Conservation (phyloP, 805 yeast species). For the Saccharomyces kudriavzevii region DNA sequence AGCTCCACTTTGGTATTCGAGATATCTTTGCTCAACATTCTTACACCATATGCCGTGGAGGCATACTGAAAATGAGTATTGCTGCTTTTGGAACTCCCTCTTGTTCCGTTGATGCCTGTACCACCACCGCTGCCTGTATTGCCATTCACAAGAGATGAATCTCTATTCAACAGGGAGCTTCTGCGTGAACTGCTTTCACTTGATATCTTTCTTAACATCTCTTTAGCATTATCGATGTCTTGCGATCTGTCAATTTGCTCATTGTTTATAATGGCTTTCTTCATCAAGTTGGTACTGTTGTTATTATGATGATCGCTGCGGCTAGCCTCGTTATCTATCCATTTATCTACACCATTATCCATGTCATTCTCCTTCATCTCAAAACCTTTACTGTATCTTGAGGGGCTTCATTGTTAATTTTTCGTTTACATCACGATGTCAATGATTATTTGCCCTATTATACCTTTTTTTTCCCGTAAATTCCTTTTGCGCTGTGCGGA, state of each 20-base stretch:
- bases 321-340: background rate
- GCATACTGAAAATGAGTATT: slow-evolving; percentile 62
- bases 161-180: slow-evolving; percentile 5
- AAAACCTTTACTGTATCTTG: background rate
- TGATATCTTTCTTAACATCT: slow-evolving; percentile 17
- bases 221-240: slow-evolving; percentile 15
- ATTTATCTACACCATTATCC: background rate
- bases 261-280: background rate
- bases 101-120: background rate
- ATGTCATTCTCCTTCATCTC: background rate
- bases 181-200: slow-evolving; percentile 6
- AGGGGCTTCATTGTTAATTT: background rate
- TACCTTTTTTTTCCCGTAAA: background rate
- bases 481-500: background rate
- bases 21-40: slow-evolving; percentile 64
- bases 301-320: background rate
- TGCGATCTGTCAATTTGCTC: slow-evolving; percentile 5
- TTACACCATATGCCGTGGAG: slow-evolving; percentile 73
- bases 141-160: slow-evolving; percentile 1
- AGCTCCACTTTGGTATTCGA: slow-evolving; percentile 64
- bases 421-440: background rate
- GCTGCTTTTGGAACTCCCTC: background rate
- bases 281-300: background rate
- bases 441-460: background rate
- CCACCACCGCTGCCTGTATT: background rate